Evolutionary conservation across 2,329 filamentous ascomycete genomes (phyloP).

Genomic region (Aspergillus latus): DNA sequence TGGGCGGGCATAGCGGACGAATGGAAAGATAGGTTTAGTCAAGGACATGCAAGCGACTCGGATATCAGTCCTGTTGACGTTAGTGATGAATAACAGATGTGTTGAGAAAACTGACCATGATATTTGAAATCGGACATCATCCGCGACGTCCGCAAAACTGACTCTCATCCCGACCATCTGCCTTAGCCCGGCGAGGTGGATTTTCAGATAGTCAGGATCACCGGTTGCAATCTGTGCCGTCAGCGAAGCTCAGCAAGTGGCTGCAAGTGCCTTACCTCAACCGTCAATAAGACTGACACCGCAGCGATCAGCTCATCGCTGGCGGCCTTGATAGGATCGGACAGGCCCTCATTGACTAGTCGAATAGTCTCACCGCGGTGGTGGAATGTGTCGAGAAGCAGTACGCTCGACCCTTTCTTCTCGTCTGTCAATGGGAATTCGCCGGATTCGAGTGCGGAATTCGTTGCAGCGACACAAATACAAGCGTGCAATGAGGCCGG

Average conservation of each 20-base stretch:
- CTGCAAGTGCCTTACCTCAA: conserved; percentile 33
- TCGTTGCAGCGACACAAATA: conserved; percentile 41
- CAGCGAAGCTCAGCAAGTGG: conserved; percentile 6
- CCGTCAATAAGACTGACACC: conserved; percentile 40
- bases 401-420: conserved; percentile 29
- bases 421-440: conserved; percentile 36
- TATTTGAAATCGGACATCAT: conserved; percentile 40
- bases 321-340: conserved; percentile 38
- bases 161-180: conserved; percentile 42
- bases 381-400: conserved; percentile 40
- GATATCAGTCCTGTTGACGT: conserved; percentile 38
- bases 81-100: neutral
- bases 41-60: conserved; percentile 42
- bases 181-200: conserved; percentile 40
- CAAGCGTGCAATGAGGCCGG: conserved; percentile 39
- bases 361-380: conserved; percentile 42
- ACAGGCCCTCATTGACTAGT: conserved; percentile 40
- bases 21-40: conserved; percentile 40
- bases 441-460: conserved; percentile 34
- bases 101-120: conserved; percentile 31
- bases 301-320: conserved; percentile 43
- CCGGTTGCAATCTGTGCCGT: conserved; percentile 38
- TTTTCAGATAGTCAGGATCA: conserved; percentile 41
- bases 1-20: conserved; percentile 37
- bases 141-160: conserved; percentile 39